Conservation (phyloP, 768 basidiomycete genomes). For the Cystobasidium onofrii region DNA sequence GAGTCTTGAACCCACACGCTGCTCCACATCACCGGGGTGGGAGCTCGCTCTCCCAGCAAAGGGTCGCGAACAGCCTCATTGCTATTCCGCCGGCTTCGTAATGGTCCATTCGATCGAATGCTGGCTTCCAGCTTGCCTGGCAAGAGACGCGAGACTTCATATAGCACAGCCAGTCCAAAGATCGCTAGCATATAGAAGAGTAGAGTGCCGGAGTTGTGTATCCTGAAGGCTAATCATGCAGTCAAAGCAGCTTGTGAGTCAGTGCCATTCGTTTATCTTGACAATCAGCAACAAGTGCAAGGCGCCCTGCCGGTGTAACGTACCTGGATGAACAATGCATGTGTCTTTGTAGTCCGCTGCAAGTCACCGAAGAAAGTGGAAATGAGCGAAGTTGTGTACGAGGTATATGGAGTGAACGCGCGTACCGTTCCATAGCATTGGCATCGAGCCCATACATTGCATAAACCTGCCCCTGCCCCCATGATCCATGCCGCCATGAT, state of each 20-base stretch:
- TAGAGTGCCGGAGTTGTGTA: conserved; percentile 55
- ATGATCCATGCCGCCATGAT: too few relatives aligned
- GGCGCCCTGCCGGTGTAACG: conserved; percentile 54
- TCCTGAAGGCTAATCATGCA: conserved; percentile 55
- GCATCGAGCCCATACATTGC: conserved; percentile 54
- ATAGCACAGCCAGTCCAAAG: conserved; percentile 61
- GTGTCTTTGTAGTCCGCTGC: conserved; percentile 32
- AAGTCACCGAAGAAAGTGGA: too few relatives aligned
- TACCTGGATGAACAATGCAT: conserved; percentile 27
- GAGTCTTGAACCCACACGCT: too few relatives aligned
- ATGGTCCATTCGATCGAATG: background rate
- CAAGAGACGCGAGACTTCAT: conserved; percentile 51
- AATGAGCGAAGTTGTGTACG: background rate
- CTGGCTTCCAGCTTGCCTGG: conserved; percentile 2
- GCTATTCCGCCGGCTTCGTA: background rate
- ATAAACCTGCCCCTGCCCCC: background rate
- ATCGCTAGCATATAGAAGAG: conserved; percentile 60
- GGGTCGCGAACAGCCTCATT: conserved; percentile 1
- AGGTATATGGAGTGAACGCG: too few relatives aligned
- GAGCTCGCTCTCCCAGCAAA: conserved; percentile 12
- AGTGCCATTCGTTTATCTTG: too few relatives aligned
- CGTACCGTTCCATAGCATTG: conserved; percentile 68
- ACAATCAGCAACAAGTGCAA: too few relatives aligned
- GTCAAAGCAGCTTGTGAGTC: background rate
- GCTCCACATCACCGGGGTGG: conserved; percentile 1